Percentiles rank a stretch among this genome's conserved stretches.
phyloP scores from a whole-genome alignment of 257 asterid genomes.

The Solanum pimpinellifolium region DNA sequence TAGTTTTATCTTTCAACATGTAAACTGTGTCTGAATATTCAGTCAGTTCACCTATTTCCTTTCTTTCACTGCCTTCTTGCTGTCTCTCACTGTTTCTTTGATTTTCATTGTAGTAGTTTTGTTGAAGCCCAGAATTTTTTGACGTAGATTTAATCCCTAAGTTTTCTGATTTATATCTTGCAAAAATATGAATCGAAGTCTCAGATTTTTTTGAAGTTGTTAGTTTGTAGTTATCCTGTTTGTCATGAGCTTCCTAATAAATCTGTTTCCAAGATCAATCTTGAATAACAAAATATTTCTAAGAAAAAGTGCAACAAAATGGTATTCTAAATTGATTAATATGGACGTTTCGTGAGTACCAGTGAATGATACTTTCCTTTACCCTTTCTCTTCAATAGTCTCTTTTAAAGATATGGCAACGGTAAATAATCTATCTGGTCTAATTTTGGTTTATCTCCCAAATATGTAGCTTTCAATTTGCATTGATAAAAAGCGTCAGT shows the following conservation, averaged over 20 bases:
- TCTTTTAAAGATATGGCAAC: neutral
- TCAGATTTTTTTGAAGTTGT: neutral
- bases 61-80: neutral
- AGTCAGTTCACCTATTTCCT: neutral
- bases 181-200: neutral
- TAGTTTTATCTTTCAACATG: neutral
- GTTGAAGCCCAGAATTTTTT: neutral
- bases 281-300: neutral
- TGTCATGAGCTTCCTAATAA: neutral
- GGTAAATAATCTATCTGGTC: neutral
- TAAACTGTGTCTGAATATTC: neutral
- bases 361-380: neutral
- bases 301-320: neutral
- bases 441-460: neutral
- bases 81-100: neutral
- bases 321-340: neutral
- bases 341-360: neutral
- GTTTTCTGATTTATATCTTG: neutral
- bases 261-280: neutral
- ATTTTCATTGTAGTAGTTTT: neutral
- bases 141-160: neutral
- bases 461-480: slow-evolving; percentile 66
- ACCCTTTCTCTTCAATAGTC: neutral
- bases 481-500: slow-evolving; percentile 46
- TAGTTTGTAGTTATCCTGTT: neutral